Conservation (phyloP, 352 stramenopile genomes). For the Globisporangium barbulae region DNA sequence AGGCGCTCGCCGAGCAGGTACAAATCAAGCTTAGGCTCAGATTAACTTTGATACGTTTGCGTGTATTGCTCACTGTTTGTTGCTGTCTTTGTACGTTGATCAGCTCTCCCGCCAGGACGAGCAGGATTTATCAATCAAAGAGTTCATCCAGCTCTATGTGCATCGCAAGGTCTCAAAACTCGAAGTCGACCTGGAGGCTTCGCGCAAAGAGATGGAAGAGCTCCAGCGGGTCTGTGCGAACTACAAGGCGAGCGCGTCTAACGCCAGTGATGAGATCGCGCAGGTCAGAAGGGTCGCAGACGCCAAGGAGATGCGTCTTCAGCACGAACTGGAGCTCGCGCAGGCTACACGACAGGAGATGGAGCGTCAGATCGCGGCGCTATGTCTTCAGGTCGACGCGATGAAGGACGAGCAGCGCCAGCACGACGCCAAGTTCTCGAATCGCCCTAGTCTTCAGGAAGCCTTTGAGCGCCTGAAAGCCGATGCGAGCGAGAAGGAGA, state of each 20-base stretch:
- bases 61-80: background rate
- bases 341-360: conserved; percentile 49
- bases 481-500: conserved; percentile 26
- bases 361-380: conserved; percentile 42
- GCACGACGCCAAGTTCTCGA: conserved; percentile 27
- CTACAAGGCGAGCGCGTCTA: conserved; percentile 32
- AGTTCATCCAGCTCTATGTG: conserved; percentile 58
- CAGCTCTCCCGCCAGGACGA: conserved; percentile 49
- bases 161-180: conserved; percentile 39
- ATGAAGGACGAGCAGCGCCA: conserved; percentile 42
- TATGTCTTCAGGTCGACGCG: conserved; percentile 40
- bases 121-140: conserved; percentile 50
- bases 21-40: background rate
- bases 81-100: background rate
- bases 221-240: conserved; percentile 22
- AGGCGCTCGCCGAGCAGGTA: conserved; percentile 60
- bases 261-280: conserved; percentile 29
- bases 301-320: conserved; percentile 30
- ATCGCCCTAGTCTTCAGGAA: conserved; percentile 23
- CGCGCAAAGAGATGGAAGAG: conserved; percentile 35
- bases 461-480: conserved; percentile 36
- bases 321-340: conserved; percentile 50
- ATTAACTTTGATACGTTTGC: background rate
- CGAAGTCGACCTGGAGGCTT: conserved; percentile 33
- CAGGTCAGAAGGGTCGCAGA: conserved; percentile 30